A percentile compares a stretch with the other conserved stretches of the same genome.
phyloP scores from a whole-genome alignment of 2,329 filamentous ascomycete genomes.

The Xylariaceae sp. region DNA sequence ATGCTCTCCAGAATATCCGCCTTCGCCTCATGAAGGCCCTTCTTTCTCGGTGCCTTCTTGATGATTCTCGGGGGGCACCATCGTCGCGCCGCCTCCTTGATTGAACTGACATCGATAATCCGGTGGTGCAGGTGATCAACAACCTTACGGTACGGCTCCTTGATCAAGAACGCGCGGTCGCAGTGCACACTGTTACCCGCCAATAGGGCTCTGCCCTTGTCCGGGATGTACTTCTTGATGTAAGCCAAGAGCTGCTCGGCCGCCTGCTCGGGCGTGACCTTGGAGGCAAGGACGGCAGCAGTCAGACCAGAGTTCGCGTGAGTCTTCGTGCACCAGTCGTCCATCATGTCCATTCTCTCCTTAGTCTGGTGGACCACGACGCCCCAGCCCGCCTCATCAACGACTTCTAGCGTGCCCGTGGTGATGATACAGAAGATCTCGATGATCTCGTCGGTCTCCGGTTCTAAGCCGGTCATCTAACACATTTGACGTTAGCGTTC shows the following conservation, averaged over 20 bases:
- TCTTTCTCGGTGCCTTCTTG: slow-evolving; percentile 63
- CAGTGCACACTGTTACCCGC: slow-evolving; percentile 93
- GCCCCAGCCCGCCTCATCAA: slow-evolving; percentile 76
- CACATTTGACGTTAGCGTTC: not conserved
- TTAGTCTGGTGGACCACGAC: slow-evolving; percentile 69
- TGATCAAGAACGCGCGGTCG: slow-evolving; percentile 74
- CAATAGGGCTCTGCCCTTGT: slow-evolving; percentile 60
- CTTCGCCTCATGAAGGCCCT: slow-evolving; percentile 71
- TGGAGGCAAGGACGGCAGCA: slow-evolving; percentile 66
- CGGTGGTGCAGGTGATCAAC: slow-evolving; percentile 79
- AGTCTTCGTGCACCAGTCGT: slow-evolving; percentile 79
- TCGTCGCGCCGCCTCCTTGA: slow-evolving; percentile 83
- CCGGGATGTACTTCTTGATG: slow-evolving; percentile 65
- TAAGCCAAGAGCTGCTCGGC: slow-evolving; percentile 71
- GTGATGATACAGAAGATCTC: slow-evolving; percentile 93
- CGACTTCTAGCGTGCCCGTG: slow-evolving; percentile 66
- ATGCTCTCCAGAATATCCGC: slow-evolving; percentile 96
- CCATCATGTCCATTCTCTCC: slow-evolving; percentile 70
- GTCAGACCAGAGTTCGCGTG: slow-evolving; percentile 81
- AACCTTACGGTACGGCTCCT: slow-evolving; percentile 67
- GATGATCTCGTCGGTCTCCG: slow-evolving; percentile 75
- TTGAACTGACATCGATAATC: slow-evolving; percentile 82
- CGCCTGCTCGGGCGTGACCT: slow-evolving; percentile 65
- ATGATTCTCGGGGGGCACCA: slow-evolving; percentile 66
- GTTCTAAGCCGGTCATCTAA: slow-evolving; percentile 90